phyloP scores from a whole-genome alignment of 139 green algal genomes.

The Closterium sp. region DNA sequence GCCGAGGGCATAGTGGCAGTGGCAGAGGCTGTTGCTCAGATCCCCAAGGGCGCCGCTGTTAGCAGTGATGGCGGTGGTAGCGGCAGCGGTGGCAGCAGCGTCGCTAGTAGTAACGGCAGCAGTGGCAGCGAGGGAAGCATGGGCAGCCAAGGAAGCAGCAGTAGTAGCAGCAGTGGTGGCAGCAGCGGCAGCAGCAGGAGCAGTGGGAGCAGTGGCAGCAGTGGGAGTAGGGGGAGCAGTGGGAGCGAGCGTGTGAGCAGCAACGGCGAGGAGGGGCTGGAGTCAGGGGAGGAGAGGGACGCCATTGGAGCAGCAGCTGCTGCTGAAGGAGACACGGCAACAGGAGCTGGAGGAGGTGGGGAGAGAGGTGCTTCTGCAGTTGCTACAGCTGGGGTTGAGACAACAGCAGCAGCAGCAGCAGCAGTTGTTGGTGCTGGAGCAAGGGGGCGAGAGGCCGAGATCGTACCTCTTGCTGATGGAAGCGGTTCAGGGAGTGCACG shows the following conservation, averaged over 20 bases:
- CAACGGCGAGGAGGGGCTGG: not conserved
- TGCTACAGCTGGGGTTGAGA: not conserved
- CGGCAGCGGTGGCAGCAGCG: not conserved
- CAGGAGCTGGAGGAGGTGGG: not conserved
- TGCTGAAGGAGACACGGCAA: not conserved
- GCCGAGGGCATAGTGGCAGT: constrained; percentile 18
- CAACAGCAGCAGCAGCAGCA: not conserved
- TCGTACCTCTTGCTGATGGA: too few species aligned
- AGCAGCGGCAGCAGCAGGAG: not conserved
- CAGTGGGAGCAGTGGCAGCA: too few species aligned
- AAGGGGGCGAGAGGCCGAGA: too few species aligned
- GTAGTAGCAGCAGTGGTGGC: not conserved
- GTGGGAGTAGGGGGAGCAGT: not conserved
- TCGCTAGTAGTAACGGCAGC: not conserved
- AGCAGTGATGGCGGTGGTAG: not conserved
- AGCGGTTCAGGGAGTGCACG: too few species aligned
- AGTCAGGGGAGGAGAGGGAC: not conserved
- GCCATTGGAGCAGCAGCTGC: not conserved
- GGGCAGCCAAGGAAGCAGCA: not conserved
- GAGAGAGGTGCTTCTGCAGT: not conserved
- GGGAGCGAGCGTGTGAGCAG: not conserved
- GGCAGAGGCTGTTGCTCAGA: not conserved
- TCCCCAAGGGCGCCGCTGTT: not conserved
- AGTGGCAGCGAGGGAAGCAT: not conserved
- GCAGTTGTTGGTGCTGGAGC: too few species aligned